phyloP scores from a whole-genome alignment of 148 eudicot genomes.

The Bassia scoparia region DNA sequence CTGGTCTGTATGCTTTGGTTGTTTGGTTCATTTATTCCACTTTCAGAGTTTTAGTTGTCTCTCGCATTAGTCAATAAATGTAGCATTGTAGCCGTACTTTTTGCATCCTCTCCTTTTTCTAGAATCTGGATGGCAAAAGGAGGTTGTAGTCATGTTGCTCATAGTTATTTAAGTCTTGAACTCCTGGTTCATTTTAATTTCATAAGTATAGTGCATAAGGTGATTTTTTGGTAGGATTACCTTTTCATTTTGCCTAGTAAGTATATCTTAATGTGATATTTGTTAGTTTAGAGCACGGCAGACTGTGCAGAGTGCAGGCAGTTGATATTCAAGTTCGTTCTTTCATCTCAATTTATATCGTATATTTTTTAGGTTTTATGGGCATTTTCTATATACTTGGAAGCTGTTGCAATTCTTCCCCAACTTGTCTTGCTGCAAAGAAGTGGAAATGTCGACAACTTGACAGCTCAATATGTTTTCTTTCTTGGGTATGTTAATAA shows the following conservation, averaged over 20 bases:
- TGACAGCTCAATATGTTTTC: constrained; percentile 75
- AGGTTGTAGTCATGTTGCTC: neutral
- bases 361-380: constrained; percentile 49
- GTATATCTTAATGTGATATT: neutral
- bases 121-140: neutral
- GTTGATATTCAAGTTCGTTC: neutral
- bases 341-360: neutral
- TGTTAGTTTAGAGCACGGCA: constrained; percentile 1
- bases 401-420: constrained; percentile 86
- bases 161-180: neutral
- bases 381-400: constrained; percentile 84
- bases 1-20: neutral
- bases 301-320: too few species aligned
- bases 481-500: constrained; percentile 59
- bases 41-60: neutral
- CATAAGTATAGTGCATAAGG: neutral
- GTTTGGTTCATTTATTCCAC: neutral
- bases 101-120: neutral
- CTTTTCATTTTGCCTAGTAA: neutral
- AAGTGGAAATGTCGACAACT: constrained; percentile 82
- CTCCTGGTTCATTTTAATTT: neutral
- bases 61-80: neutral
- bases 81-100: neutral
- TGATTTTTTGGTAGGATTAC: neutral
- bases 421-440: constrained; percentile 84